Conservation (phyloP, 306 rosid genomes). For the Cicer cuneatum region DNA sequence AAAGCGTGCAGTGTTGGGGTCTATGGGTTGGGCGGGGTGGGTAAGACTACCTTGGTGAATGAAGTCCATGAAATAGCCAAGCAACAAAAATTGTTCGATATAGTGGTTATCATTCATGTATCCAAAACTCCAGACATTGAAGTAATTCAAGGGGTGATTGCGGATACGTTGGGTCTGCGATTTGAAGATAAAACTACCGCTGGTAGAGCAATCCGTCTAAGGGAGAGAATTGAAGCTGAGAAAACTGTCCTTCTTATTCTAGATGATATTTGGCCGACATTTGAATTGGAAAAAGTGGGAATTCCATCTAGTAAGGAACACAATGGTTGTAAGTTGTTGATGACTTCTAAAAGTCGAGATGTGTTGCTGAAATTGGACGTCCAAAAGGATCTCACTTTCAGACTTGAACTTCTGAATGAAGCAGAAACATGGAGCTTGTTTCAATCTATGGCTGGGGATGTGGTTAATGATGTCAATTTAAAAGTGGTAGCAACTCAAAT, state of each 20-base stretch:
- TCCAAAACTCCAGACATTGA: neutral
- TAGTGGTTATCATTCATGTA: neutral
- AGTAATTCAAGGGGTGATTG: conserved; percentile 1
- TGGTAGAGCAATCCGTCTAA: neutral
- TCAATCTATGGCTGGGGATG: neutral
- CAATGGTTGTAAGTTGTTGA: neutral
- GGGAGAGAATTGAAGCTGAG: neutral
- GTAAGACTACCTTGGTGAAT: neutral
- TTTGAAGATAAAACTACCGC: neutral
- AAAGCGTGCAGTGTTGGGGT: neutral
- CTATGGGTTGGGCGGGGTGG: conserved; percentile 11
- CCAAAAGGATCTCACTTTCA: neutral
- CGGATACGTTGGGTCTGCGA: neutral
- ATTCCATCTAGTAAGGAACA: neutral
- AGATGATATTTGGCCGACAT: neutral
- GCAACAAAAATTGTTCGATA: neutral
- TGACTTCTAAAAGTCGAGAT: neutral
- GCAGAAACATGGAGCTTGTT: conserved; percentile 13
- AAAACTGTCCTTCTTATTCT: neutral
- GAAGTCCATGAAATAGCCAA: neutral
- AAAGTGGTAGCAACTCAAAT: neutral
- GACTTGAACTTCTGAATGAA: neutral
- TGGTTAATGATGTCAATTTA: neutral
- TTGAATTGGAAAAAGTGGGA: conserved; percentile 5
- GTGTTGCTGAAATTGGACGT: neutral